phyloP scores from a whole-genome alignment of 495 filamentous ascomycete species.

The Schizothecium vesticola region DNA sequence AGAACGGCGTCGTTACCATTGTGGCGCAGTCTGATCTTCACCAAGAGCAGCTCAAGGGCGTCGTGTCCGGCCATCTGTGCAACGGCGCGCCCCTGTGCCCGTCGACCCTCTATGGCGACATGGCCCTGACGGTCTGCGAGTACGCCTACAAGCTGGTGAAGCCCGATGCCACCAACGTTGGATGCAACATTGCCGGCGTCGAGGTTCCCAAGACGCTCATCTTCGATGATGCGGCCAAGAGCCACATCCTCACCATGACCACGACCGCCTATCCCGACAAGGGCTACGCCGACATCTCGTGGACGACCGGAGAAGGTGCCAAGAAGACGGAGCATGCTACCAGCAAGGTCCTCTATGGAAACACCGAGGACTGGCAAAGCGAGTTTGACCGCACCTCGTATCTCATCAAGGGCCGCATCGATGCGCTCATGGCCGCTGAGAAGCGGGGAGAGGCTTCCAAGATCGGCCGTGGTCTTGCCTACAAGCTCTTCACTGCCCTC shows the following conservation, averaged over 20 bases:
- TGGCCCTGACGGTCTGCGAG: constrained; percentile 67
- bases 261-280: constrained; percentile 36
- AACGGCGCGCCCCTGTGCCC: constrained; percentile 54
- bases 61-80: constrained; percentile 66
- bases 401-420: constrained; percentile 50
- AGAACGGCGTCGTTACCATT: constrained; percentile 50
- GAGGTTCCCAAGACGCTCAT: constrained; percentile 67
- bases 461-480: constrained; percentile 65
- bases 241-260: constrained; percentile 44
- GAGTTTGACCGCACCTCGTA: constrained; percentile 54
- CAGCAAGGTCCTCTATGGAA: constrained; percentile 47
- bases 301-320: constrained; percentile 39
- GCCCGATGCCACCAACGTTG: constrained; percentile 48
- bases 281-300: constrained; percentile 36
- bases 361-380: constrained; percentile 41
- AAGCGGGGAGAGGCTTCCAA: constrained; percentile 50
- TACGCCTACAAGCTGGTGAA: constrained; percentile 58
- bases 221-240: constrained; percentile 48
- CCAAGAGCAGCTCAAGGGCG: constrained; percentile 52
- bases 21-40: constrained; percentile 63
- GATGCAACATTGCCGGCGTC: constrained; percentile 59
- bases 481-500: constrained; percentile 67
- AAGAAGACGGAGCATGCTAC: constrained; percentile 45
- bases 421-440: constrained; percentile 46
- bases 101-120: constrained; percentile 67